phyloP scores from a whole-genome alignment of 2,329 filamentous ascomycete species.

The Harringtonia aguacate region DNA sequence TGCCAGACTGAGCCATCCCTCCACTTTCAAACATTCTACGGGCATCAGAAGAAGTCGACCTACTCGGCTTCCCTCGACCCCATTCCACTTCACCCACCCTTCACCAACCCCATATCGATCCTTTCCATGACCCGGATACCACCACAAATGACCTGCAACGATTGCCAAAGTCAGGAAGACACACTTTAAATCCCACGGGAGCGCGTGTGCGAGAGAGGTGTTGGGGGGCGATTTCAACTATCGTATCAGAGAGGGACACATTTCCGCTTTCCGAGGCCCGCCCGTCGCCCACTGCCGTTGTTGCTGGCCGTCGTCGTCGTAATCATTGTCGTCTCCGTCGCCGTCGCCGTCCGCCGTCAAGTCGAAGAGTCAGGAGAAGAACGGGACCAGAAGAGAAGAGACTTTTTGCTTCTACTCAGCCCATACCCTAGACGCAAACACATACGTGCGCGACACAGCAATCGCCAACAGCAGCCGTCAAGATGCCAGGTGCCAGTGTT shows the following conservation, averaged over 20 bases:
- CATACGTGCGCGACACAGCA: slow-evolving; percentile 1
- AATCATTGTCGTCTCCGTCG: slow-evolving; percentile 14
- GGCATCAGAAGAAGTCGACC: slow-evolving; percentile 5
- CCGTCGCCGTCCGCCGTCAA: slow-evolving; percentile 13
- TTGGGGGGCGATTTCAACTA: slow-evolving; percentile 46
- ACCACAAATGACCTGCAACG: slow-evolving; percentile 42
- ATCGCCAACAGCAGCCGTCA: slow-evolving; percentile 24
- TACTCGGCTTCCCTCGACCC: background rate
- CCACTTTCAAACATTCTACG: slow-evolving; percentile 2
- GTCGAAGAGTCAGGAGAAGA: background rate
- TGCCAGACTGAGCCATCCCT: slow-evolving; percentile 4
- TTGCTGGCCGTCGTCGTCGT: slow-evolving; percentile 16
- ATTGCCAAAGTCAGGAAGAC: slow-evolving; percentile 42
- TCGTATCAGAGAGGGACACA: slow-evolving; percentile 34
- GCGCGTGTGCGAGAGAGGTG: slow-evolving; percentile 50
- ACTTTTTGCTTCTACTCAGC: background rate
- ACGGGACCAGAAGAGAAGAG: background rate
- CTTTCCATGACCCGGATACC: slow-evolving; percentile 44
- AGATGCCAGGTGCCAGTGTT: slow-evolving; percentile 62
- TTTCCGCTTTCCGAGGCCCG: slow-evolving; percentile 20
- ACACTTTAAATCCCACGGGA: slow-evolving; percentile 65
- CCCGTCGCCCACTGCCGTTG: slow-evolving; percentile 10
- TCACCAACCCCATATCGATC: slow-evolving; percentile 19
- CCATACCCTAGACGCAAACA: background rate
- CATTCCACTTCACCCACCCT: slow-evolving; percentile 1